Conservation (phyloP, 1,284 basidiomycete genomes). For the Kwoniella shivajii region DNA sequence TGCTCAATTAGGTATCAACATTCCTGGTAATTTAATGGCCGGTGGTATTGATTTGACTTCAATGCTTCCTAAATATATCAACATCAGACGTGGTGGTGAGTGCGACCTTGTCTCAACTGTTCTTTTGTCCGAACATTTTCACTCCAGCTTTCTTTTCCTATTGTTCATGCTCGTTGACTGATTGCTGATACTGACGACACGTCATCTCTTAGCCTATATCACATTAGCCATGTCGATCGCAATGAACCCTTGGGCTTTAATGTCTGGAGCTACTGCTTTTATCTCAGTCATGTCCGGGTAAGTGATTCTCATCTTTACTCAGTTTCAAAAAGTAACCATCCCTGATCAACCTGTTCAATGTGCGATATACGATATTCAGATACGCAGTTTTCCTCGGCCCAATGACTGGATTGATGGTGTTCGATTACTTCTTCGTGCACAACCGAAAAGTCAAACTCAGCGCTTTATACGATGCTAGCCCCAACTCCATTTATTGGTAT, state of each 20-base stretch:
- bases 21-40: constrained; percentile 29
- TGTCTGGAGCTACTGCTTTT: too few relatives aligned
- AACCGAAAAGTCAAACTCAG: constrained; percentile 44
- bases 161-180: neutral
- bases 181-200: too few relatives aligned
- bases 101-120: too few relatives aligned
- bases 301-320: too few relatives aligned
- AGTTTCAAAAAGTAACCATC: too few relatives aligned
- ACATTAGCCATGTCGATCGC: constrained; percentile 54
- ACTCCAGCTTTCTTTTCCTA: neutral
- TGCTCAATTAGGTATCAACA: constrained; percentile 16
- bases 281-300: too few relatives aligned
- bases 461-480: constrained; percentile 33
- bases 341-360: constrained; percentile 38
- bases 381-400: constrained; percentile 48
- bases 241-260: too few relatives aligned
- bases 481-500: constrained; percentile 35
- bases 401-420: constrained; percentile 40
- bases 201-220: constrained; percentile 26
- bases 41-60: constrained; percentile 37
- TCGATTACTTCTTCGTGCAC: constrained; percentile 54
- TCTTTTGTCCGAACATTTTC: constrained; percentile 26
- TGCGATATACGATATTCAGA: constrained; percentile 49
- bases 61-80: constrained; percentile 45
- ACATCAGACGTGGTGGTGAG: constrained; percentile 54